Base-by-base conservation (phyloP, 2,329 filamentous ascomycete species). In the Sporothrix brasiliensis region DNA sequence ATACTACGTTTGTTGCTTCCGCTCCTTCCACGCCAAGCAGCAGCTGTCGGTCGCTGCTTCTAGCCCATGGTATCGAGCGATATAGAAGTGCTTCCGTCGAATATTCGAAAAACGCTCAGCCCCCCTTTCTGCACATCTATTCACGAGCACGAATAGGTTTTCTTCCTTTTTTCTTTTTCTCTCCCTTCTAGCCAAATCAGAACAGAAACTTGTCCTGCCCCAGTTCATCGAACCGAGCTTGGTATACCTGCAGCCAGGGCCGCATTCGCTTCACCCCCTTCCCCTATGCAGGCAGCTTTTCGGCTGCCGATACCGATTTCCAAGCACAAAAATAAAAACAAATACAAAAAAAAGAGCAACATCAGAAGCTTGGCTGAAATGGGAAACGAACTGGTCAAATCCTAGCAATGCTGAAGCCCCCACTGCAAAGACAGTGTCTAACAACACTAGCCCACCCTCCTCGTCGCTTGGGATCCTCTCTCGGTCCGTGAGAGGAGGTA, bases 341-440 rank as follows among this genome's bases (percentile, higher is more conserved):
- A 44, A 44, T 13, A 13, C 3, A 44, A 44, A 44, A 3, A 16
- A 44, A 4, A 44, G 14, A 44, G 53, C 67, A 39, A 68, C 24
- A 39, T 11, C 47, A 52, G 27, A 53, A 53, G 53, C 67, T 49
- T 68, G n/a, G 10, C 67, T 50, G 13, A 6, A 68, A 49, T 24
- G 24, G 41, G 67, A 49, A 50, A 41, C 24, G 41, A 19, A 14
- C 41, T 50, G 14, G 67, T 34, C 67, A 60, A 50, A 58, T 16
- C 4, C 39, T 50, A 6, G 67, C 67, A 68, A 60, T 49, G 67
- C 67, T 60, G 53, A 68, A 60, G 63, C 27, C 24, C 34, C 47
- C 27, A 63, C 21, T 47, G 58, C 58, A 63, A 63, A 39, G 39
- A 39, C 39, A n/a, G 39, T 63, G 39, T 61, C 53, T 7, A 39